Base-by-base conservation (phyloP, 257 asterid species). In the Lycium ferocissimum region DNA sequence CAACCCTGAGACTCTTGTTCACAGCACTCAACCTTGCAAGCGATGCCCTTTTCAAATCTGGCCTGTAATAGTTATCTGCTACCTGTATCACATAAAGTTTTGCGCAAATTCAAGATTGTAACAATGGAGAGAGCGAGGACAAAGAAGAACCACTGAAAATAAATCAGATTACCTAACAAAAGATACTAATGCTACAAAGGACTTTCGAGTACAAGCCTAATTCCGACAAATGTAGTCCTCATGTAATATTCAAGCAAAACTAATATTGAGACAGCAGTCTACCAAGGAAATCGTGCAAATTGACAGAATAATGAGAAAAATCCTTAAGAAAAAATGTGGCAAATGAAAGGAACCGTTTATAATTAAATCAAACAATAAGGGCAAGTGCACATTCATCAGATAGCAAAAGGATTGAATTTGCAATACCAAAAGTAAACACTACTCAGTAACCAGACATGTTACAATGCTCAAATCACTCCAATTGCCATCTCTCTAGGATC, bases 11-110 rank as follows among this genome's bases (percentile, higher is more conserved):
- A 91, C 98, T 93, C 91, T 91, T 89, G 93, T 91, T 89, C 65
- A 96, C 95, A 15, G 84, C 94, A 51, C 99, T 92, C 85, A 96
- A 87, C 84, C 97, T 93, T 54, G 98, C 98, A 83, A 96, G 95
- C 7, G 98, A 95, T 47, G 99, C 98, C 90, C 90, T 93, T 92
- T 92, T 96, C 91, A 94, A 80, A 85, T 96, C 99, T 15, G 97
- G 98, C 90, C 97, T 90, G 88, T 94, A 96, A 54, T 93, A 88
- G 89, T 94, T 96, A 84, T 91, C 93, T 33, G 88, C 90, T 79
- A 96, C 98, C 98, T 96, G 87, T 84, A 87, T 33, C 15, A 0
- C 62, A 76, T 18, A 47, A 72, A 5, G 57, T 56, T 18, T 10
- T 45, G 26, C 7, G 65, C 63, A 76, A 53, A 76, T 26, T 51